Evolutionary conservation across 2,329 filamentous ascomycete species (phyloP), one percentile per base, ranked within the genome.

Genomic region (Elsinoe australis): DNA sequence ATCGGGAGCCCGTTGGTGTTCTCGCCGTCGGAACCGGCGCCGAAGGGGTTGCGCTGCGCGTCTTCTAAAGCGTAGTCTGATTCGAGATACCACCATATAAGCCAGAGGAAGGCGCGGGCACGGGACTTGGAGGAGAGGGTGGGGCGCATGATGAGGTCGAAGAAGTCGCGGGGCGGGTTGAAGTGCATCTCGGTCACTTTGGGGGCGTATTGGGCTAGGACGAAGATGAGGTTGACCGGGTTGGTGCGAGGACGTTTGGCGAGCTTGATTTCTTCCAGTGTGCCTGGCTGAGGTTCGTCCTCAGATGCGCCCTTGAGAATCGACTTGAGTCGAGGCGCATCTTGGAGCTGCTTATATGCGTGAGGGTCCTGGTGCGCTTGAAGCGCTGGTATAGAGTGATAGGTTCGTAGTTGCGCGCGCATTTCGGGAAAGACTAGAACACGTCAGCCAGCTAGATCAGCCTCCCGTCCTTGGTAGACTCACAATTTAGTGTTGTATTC

Each of bases 31-130:
- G 65, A 63, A n/a, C 72, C 72, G 8, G 64, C 64, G 0, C 92
- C 92, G 58, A 95, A 98, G 0, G 92, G 92, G 59, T 98, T 98
- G 57, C 86, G 83, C 39, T 87, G 76, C 35, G 87, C 90, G 49
- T 86, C 87, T 59, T 95, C 86, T 57, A 84, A 80, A 0, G 86
- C 86, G 57, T 95, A 96, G 63, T 95, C 87, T 21, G 89, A 95
- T 64, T 98, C 92, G 14, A 98, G 76, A 61, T 98, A 96, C 73
- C 92, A 95, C 92, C 92, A 98, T 81, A 98, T 94, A 54, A 98
- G 72, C 92, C 92, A 98, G 15, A 98, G 70, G 58, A 98, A 98
- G 0, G 90, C 90, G 35, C 72, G 81, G 1, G 92, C 89, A 53
- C 92, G 79, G 53, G 87, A 94, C 56, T 74, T 70, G 65, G 89